A percentile compares a stretch with the other conserved stretches of the same genome.
Evolutionary conservation across 73 alveolate genomes (phyloP).

Genomic region (Paramecium octaurelia): DNA sequence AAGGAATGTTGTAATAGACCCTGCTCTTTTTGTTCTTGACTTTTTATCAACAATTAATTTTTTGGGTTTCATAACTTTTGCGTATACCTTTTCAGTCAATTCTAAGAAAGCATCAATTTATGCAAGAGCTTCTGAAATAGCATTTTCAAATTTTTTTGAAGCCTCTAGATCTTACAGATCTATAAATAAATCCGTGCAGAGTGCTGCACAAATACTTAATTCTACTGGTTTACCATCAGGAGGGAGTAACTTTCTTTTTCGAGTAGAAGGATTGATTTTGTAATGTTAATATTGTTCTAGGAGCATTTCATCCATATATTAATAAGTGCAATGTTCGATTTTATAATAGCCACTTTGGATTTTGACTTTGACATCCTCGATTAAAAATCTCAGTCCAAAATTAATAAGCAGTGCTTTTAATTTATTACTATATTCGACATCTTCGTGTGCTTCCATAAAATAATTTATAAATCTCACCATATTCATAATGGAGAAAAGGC

Average conservation of each 20-base stretch:
- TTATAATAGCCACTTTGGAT: neutral
- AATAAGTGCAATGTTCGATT: slow-evolving; percentile 17
- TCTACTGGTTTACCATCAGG: slow-evolving; percentile 54
- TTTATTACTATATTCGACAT: neutral
- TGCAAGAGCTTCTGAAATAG: neutral
- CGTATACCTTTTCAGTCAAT: neutral
- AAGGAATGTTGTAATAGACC: neutral
- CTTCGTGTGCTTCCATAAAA: slow-evolving; percentile 34
- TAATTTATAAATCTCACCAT: slow-evolving; percentile 31
- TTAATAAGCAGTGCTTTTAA: neutral
- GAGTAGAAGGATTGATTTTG: neutral
- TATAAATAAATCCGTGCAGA: neutral
- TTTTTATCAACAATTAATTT: neutral
- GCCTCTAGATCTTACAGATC: neutral
- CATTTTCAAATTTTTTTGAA: neutral
- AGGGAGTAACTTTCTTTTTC: slow-evolving; percentile 37
- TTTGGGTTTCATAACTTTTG: neutral
- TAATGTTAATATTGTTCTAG: neutral
- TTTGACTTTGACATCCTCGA: neutral
- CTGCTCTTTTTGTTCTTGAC: neutral
- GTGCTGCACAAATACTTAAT: slow-evolving; percentile 15
- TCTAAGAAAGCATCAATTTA: slow-evolving; percentile 37
- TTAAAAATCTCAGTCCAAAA: neutral
- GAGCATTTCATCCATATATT: slow-evolving; percentile 17
- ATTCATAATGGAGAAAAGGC: neutral